A percentile compares a stretch with the other conserved stretches of the same genome.
Evolutionary conservation across 1,139 yeast genomes (phyloP).

Genomic region (Magnusiomyces magnusii): DNA sequence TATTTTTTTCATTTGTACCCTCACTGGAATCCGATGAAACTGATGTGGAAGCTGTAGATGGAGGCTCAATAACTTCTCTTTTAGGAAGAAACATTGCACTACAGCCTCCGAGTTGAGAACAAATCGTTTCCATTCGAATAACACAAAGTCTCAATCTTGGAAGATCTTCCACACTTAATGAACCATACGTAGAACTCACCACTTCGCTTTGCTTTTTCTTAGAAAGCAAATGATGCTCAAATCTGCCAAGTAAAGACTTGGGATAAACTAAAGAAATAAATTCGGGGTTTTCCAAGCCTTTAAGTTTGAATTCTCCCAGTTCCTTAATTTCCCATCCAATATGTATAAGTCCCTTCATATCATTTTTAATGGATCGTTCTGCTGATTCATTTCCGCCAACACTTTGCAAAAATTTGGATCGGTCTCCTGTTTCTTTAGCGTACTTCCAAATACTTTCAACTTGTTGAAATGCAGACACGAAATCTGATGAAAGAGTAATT

Average conservation of each 20-base stretch:
- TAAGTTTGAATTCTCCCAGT: conserved; percentile 80
- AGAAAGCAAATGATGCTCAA: conserved; percentile 7
- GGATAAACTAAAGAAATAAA: conserved; percentile 76
- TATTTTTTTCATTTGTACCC: conserved; percentile 17
- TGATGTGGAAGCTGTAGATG: conserved; percentile 1
- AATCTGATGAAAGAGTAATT: conserved; percentile 77
- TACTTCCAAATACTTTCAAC: conserved; percentile 48
- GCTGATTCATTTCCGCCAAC: conserved; percentile 53
- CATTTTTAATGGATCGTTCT: conserved; percentile 60
- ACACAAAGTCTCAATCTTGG: background rate
- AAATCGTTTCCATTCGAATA: conserved; percentile 17
- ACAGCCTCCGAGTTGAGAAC: conserved; percentile 8
- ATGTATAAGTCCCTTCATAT: conserved; percentile 56
- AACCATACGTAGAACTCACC: conserved; percentile 17
- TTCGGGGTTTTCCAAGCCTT: conserved; percentile 94
- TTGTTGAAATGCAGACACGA: conserved; percentile 59
- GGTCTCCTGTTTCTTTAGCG: conserved; percentile 36
- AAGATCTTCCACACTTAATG: background rate
- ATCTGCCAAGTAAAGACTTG: conserved; percentile 23
- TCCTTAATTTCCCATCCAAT: conserved; percentile 64
- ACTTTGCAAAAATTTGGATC: conserved; percentile 43
- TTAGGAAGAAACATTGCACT: background rate
- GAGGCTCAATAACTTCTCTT: background rate
- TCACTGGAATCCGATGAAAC: conserved; percentile 25
- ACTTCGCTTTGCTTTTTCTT: conserved; percentile 36